Base-by-base conservation (phyloP, 2,329 filamentous ascomycete species). In the Sporothrix humicola region DNA sequence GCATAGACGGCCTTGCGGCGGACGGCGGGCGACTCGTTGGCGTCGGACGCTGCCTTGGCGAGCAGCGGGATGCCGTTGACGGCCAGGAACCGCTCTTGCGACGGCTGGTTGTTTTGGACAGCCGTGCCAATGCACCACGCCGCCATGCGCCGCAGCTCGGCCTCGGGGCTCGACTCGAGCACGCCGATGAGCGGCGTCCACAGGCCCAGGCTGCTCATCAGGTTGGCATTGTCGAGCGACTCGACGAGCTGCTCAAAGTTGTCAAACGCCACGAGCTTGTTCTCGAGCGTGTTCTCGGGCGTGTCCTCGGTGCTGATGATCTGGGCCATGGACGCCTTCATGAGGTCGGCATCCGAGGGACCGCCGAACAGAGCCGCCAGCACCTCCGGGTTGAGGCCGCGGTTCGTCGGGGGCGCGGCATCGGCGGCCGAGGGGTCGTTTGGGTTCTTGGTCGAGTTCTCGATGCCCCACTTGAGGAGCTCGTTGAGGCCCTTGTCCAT, bases 51-150 rank as follows among this genome's bases (percentile, higher is more conserved):
- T 76, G 97, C 80, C 69, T 86, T 85, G 9, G 94, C 90, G 26
- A 99, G 87, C 46, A 83, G 87, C 52, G 91, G 88, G 44, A 98
- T 85, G 2, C 91, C 93, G 46, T 92, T 92, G 76, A 87, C 82
- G 50, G 85, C 86, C 37, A 88, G 77, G 72, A 90, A 81, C 70
- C 89, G 89, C 83, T 96, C 93, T 84, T 99, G 96, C 69, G 89
- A 91, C 80, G 91, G 92, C 77, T 88, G 87, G 82, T 99, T 98
- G 84, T 99, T 99, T 86, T 98, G 95, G 74, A 99, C 96, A 10
- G 96, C 95, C 6, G 95, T 98, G 69, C 93, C 94, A 74, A 96
- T 85, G 84, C 94, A 98, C 93, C 94, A 97, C n/a, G 94, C 94
- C 2, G 95, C 95, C 88, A 94, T 94, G 78, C 87, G 90, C 76